Conservation (phyloP, 169 alveolate genomes). For the Prorocentrum cordatum region DNA sequence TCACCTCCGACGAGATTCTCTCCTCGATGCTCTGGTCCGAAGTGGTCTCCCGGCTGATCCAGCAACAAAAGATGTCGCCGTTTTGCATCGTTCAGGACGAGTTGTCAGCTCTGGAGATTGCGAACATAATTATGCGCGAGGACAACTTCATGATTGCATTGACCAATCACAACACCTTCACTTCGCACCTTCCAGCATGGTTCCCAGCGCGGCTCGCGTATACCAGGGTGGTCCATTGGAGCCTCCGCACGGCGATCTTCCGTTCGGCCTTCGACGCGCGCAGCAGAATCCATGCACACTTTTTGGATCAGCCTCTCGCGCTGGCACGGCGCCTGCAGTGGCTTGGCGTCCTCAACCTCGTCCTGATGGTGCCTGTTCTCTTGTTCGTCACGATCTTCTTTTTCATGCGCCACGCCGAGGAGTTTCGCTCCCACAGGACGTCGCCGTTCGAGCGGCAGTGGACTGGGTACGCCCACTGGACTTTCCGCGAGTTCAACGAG, state of each 20-base stretch:
- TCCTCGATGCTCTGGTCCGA: conserved; percentile 45
- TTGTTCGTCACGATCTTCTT: conserved; percentile 55
- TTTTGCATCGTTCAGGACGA: conserved; percentile 57
- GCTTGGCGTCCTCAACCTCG: conserved; percentile 1
- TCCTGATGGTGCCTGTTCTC: conserved; percentile 38
- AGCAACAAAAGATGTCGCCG: conserved; percentile 44
- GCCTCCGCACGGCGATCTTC: conserved; percentile 7
- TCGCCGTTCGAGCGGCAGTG: conserved; percentile 46
- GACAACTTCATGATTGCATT: conserved; percentile 72
- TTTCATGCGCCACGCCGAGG: conserved; percentile 63
- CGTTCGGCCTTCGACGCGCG: neutral
- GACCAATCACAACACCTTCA: conserved; percentile 56
- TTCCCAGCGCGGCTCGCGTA: neutral
- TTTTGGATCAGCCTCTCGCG: neutral
- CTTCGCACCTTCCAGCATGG: neutral
- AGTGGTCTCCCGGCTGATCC: conserved; percentile 53
- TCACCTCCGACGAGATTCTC: conserved; percentile 11
- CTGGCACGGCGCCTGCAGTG: conserved; percentile 17
- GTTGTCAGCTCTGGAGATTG: conserved; percentile 68
- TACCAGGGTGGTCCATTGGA: conserved; percentile 23
- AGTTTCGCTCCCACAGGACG: conserved; percentile 37
- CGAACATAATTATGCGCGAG: conserved; percentile 71
- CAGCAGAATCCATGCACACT: neutral
- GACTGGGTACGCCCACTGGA: conserved; percentile 64
- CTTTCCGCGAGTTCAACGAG: conserved; percentile 71